These are phyloP conservation scores for Teratosphaeriaceae sp. DNA, from an alignment of 2,329 filamentous ascomycete species.

Conservation along the genomic window DNA sequence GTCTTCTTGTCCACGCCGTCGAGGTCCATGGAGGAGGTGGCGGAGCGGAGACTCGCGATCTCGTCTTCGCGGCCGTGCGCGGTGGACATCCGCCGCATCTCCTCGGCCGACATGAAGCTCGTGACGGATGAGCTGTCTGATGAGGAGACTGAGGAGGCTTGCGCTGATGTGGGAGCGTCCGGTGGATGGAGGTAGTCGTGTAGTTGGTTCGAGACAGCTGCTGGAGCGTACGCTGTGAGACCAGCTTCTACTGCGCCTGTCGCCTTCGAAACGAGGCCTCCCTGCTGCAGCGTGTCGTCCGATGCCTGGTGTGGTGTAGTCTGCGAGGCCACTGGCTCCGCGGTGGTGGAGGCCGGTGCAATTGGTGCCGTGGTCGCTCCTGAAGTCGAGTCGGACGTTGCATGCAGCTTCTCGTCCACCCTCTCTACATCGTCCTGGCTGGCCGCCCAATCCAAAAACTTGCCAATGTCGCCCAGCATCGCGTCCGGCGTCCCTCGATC, in stretches of 20 bases:
- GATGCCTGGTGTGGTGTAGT: not conserved
- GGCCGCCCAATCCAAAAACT: slow-evolving; percentile 74
- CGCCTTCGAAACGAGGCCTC: slow-evolving; percentile 25
- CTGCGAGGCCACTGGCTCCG: not conserved
- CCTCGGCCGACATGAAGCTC: slow-evolving; percentile 38
- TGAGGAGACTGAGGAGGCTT: not conserved
- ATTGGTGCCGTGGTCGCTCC: not conserved
- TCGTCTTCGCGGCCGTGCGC: slow-evolving; percentile 16
- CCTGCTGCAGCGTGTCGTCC: slow-evolving; percentile 9
- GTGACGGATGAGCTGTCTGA: slow-evolving; percentile 22
- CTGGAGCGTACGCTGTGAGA: slow-evolving; percentile 30
- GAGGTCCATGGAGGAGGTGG: slow-evolving; percentile 8
- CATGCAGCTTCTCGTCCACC: slow-evolving; percentile 12
- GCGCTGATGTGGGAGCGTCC: not conserved
- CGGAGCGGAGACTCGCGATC: slow-evolving; percentile 4
- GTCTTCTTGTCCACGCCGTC: slow-evolving; percentile 9
- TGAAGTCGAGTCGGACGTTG: not conserved
- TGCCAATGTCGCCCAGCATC: slow-evolving; percentile 70
- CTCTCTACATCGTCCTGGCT: slow-evolving; percentile 37
- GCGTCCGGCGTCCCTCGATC: slow-evolving; percentile 78
- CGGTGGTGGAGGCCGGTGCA: no score
- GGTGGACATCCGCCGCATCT: slow-evolving; percentile 28
- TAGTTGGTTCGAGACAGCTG: slow-evolving; percentile 22
- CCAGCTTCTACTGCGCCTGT: slow-evolving; percentile 24
- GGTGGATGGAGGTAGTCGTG: slow-evolving; percentile 17